phyloP scores from a whole-genome alignment of 1,139 yeast genomes.

The Saccharomyces hybrid region DNA sequence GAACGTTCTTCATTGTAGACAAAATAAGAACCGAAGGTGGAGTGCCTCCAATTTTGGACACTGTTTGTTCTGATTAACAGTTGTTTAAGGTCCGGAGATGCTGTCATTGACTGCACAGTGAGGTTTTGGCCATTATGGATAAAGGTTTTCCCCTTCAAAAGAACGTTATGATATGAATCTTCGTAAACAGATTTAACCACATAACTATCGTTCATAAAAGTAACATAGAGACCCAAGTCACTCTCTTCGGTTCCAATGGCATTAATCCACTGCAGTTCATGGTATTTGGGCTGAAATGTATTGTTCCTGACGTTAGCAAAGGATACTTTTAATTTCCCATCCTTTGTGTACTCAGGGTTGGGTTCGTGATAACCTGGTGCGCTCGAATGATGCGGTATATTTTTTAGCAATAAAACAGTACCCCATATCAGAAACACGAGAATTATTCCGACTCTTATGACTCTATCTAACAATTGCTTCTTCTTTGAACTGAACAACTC shows the following conservation, averaged over 20 bases:
- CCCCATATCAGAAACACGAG: slow-evolving; percentile 24
- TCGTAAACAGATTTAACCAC: slow-evolving; percentile 37
- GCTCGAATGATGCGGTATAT: slow-evolving; percentile 3
- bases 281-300: slow-evolving; percentile 42
- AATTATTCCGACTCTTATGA: slow-evolving; percentile 15
- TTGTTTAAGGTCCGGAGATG: slow-evolving; percentile 55
- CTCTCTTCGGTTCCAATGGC: slow-evolving; percentile 31
- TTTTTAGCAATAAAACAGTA: slow-evolving; percentile 14
- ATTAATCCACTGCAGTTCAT: slow-evolving; percentile 58
- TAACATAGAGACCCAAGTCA: slow-evolving; percentile 35
- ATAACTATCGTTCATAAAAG: slow-evolving; percentile 26
- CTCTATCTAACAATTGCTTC: slow-evolving; percentile 9
- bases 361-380: slow-evolving; percentile 7
- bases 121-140: slow-evolving; percentile 36
- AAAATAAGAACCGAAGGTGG: slow-evolving; percentile 68
- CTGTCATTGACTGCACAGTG: slow-evolving; percentile 45
- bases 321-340: slow-evolving; percentile 28
- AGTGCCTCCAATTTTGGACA: slow-evolving; percentile 75
- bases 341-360: slow-evolving; percentile 12
- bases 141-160: slow-evolving; percentile 47
- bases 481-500: slow-evolving; percentile 8
- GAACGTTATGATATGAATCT: slow-evolving; percentile 36
- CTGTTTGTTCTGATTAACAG: slow-evolving; percentile 53
- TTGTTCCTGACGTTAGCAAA: slow-evolving; percentile 42
- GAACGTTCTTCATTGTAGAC: slow-evolving; percentile 38